Percentiles rank a stretch among this genome's conserved stretches.
Evolutionary conservation across 768 basidiomycete genomes (phyloP).

Genomic region (Fomitopsis serialis): DNA sequence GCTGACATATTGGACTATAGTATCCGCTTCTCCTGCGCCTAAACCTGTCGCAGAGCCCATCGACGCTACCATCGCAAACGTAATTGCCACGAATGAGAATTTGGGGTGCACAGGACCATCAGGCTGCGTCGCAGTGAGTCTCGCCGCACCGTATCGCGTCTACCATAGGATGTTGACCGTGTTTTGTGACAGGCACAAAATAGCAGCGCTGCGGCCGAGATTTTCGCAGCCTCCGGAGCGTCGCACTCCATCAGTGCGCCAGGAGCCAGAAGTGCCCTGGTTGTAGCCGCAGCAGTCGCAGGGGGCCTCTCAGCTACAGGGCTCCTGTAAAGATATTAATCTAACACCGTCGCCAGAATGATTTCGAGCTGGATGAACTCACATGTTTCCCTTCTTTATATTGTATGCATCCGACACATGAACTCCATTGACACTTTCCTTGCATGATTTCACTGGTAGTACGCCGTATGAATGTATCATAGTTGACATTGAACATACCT

Average conservation of each 20-base stretch:
- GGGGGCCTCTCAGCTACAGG: not conserved
- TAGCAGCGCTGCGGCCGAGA: not conserved
- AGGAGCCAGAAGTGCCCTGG: not conserved
- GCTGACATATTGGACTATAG: not conserved
- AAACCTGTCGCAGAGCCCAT: not conserved
- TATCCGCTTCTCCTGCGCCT: not conserved
- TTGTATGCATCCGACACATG: too few species aligned
- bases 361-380: too few species aligned
- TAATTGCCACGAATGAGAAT: not conserved
- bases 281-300: not conserved
- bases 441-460: too few species aligned
- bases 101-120: not conserved
- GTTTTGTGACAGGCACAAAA: not conserved
- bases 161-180: not conserved
- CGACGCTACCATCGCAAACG: not conserved
- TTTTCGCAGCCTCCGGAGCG: not conserved
- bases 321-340: not conserved
- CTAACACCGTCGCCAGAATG: too few species aligned
- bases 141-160: not conserved
- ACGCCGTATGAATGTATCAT: too few species aligned
- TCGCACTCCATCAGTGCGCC: not conserved
- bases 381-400: too few species aligned
- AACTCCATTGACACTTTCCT: too few species aligned
- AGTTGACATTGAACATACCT: too few species aligned
- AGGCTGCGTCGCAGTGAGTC: not conserved